Percentiles rank a stretch among this genome's conserved stretches.
phyloP scores from a whole-genome alignment of 163 green algal species.

The Chlamydomonas reinhardtii region DNA sequence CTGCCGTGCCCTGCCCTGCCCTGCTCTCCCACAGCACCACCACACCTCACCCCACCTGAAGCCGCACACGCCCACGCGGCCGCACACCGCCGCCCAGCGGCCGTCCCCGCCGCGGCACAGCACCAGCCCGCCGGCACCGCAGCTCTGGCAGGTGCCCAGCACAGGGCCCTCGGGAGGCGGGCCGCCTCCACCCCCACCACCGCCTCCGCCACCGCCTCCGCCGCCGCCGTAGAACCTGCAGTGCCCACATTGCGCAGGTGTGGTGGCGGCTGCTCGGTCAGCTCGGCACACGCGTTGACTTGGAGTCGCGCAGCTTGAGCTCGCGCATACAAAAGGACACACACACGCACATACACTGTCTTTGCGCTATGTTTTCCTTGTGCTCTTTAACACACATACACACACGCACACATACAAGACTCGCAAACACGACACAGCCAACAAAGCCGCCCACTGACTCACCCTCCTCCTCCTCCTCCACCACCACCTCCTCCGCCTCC shows the following conservation, averaged over 20 bases:
- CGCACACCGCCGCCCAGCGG: constrained; percentile 6
- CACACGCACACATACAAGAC: too few relatives aligned
- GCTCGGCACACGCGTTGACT: too few relatives aligned
- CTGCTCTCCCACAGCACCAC: not conserved
- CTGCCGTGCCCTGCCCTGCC: too few relatives aligned
- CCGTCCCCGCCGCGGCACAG: not conserved
- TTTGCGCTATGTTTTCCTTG: too few relatives aligned
- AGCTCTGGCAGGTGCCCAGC: constrained; percentile 49
- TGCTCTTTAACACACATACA: too few relatives aligned
- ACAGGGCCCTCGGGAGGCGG: not conserved
- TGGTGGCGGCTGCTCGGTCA: too few relatives aligned
- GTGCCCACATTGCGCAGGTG: too few relatives aligned
- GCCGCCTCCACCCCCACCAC: constrained; percentile 3
- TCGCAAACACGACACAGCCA: too few relatives aligned
- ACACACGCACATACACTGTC: not conserved
- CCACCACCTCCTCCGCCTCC: constrained; percentile 17
- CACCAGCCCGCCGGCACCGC: constrained; percentile 8
- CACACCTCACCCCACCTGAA: constrained; percentile 14
- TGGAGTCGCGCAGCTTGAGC: too few relatives aligned
- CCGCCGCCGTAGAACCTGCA: not conserved
- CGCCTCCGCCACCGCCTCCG: not conserved
- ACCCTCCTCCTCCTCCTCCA: constrained; percentile 18
- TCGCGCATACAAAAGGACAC: too few relatives aligned
- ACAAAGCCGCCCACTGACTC: not conserved
- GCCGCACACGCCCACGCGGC: not conserved